Base-by-base conservation (phyloP, 805 yeast genomes). In the Wickerhamiella parazyma region DNA sequence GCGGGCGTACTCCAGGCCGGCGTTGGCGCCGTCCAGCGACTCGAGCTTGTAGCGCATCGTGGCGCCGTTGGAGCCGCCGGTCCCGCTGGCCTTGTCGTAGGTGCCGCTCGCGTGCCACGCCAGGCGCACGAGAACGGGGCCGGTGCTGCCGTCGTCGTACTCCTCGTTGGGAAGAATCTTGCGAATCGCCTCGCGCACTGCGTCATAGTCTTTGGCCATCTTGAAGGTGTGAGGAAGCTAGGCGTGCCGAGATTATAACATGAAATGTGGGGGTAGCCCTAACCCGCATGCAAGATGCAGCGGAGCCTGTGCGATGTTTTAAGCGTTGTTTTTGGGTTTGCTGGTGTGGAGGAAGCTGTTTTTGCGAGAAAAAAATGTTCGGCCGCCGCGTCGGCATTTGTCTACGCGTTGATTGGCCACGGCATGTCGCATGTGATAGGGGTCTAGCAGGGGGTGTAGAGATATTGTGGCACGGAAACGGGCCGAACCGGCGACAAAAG, bases 71-170 rank as follows among this genome's bases (percentile, higher is more conserved):
- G 76, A 69, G 6, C 78, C 77, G 12, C 69, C 69, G 1, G 77
- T 59, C 37, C 71, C 67, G 17, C 66, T 63, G n/a, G 61, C 58
- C 50, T 65, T 65, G 54, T 82, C 84, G 60, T 69, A 85, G 16
- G 91, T 81, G 28, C 93, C 94, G 45, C 83, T 72, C 28, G 79
- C 73, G 58, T 84, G 94, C 94, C 94, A 84, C 21, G 94, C 80
- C 44, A 82, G 69, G 54, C 94, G 74, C 19, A 84, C 75, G 33
- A 84, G 64, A 12, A 79, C 75, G 8, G 94, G 95, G 1, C 87
- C 79, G 20, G 78, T 75, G 3, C 79, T 72, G 5, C 81, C 81
- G 55, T 76, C 80, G 53, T 76, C 82, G 56, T 68, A 72, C 42
- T 65, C 77, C 47, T 68, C 72, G 28, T 65, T 61, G 36, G 66